Conservation (phyloP, 192 early-diverging fungal species). For the Thoreauomyces humboldtii region DNA sequence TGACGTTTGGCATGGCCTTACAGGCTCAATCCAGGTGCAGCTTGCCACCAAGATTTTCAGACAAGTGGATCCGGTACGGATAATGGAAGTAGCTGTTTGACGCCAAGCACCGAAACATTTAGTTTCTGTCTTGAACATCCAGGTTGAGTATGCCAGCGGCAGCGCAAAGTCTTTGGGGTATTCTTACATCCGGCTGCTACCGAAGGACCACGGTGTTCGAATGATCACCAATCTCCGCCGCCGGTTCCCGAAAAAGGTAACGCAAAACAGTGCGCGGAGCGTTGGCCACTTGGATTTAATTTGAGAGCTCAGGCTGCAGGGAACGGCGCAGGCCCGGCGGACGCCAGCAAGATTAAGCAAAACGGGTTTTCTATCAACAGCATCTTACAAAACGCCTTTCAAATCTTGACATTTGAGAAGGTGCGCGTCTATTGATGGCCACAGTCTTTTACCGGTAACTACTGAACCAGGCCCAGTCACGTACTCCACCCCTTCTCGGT, state of each 20-base stretch:
- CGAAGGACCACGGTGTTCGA: conserved; percentile 73
- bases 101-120: not conserved
- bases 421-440: not conserved
- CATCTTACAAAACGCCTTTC: conserved; percentile 54
- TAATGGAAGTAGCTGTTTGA: not conserved
- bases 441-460: too few species aligned
- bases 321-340: not conserved
- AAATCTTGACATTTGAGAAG: conserved; percentile 56
- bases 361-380: conserved; percentile 46
- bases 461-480: too few species aligned
- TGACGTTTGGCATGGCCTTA: conserved; percentile 66
- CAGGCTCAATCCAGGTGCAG: conserved; percentile 40
- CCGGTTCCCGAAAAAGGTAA: conserved; percentile 23
- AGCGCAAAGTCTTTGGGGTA: conserved; percentile 34
- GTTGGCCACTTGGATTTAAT: too few species aligned
- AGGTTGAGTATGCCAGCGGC: not conserved
- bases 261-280: too few species aligned
- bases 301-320: too few species aligned
- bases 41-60: conserved; percentile 40
- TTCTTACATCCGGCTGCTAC: conserved; percentile 75
- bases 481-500: conserved; percentile 8
- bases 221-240: conserved; percentile 72
- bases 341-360: not conserved
- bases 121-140: not conserved
- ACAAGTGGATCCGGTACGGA: conserved; percentile 8